phyloP scores from a whole-genome alignment of 2,329 filamentous ascomycete genomes.

The Neofusicoccum ribis region DNA sequence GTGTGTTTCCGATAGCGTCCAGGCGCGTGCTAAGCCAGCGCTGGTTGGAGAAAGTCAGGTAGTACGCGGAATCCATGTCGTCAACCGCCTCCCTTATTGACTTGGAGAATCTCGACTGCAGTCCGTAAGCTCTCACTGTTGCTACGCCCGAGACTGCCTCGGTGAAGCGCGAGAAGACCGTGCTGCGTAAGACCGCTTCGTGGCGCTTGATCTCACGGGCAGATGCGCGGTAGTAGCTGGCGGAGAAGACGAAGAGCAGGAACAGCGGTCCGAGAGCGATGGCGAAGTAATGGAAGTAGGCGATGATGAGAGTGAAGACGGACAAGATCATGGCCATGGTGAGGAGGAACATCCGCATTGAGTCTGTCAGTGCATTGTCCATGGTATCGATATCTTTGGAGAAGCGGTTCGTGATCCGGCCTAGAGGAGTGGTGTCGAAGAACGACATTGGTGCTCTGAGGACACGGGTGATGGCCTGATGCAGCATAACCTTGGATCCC shows the following conservation, averaged over 20 bases:
- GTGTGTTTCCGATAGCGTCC: constrained; percentile 76
- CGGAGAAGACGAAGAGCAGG: constrained; percentile 75
- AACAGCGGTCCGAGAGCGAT: constrained; percentile 70
- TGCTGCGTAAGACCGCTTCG: constrained; percentile 83
- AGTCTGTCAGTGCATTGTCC: constrained; percentile 88
- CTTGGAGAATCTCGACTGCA: constrained; percentile 71
- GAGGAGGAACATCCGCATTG: constrained; percentile 89
- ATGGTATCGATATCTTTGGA: constrained; percentile 94
- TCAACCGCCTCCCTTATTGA: constrained; percentile 75
- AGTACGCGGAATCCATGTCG: constrained; percentile 92
- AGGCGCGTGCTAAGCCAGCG: constrained; percentile 86
- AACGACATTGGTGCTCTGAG: constrained; percentile 76
- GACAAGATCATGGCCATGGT: constrained; percentile 79
- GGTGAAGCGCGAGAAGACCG: constrained; percentile 86
- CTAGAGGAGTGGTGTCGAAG: constrained; percentile 94
- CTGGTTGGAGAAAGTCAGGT: constrained; percentile 92
- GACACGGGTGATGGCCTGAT: constrained; percentile 75
- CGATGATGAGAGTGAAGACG: constrained; percentile 87
- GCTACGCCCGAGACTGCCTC: constrained; percentile 83
- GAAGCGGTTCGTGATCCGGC: constrained; percentile 94
- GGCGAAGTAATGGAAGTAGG: constrained; percentile 90
- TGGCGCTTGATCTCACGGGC: constrained; percentile 93
- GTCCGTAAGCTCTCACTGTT: constrained; percentile 85
- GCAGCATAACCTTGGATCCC: constrained; percentile 79
- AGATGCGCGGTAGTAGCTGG: constrained; percentile 85